Base-by-base conservation (phyloP, 352 stramenopile species). In the Pythium sp. region DNA sequence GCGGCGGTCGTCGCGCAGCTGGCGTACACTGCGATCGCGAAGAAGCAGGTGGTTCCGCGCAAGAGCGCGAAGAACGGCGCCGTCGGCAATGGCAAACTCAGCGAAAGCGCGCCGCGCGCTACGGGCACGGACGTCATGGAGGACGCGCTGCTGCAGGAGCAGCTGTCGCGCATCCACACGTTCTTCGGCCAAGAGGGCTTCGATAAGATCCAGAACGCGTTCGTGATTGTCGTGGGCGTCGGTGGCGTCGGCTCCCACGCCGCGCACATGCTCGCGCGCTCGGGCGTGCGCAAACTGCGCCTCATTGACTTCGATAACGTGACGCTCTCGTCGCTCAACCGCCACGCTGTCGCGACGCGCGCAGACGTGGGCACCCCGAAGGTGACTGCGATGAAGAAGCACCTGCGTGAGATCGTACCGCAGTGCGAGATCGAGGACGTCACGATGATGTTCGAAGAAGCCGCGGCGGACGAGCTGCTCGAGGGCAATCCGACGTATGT, bases 301-400 rank as follows among this genome's bases (percentile, higher is more conserved):
- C 80, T 99, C 34, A 92, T 99, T 28, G 98, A 99, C 84, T 99
- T 99, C 90, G 98, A 99, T 78, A 98, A 99, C 74, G 97, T 99
- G 14, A 99, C 97, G 34, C 79, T 99, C 56, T 99, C 96, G 55
- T 99, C 94, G 58, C 84, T 99, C 43, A 99, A 99, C 87, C 94
- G 98, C 65, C 98, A 99, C 81, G 97, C 98, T 0, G 94, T 98
- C 65, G 98, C 97, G 22, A 99, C 93, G 18, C 87, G 98, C 41
- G 81, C 82, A 15, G 97, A 99, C 76, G 97, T 99, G 20, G 98
- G 98, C 22, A 90, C 87, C 24, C 84, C 97, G 34, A 99, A 99
- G 79, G 84, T 89, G 55, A 79, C 78, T 32, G 87, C 93, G 22
- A 86, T 98, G 70, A 87, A 91, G 74, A 86, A 91, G 30, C 89